Conservation (phyloP, 176 grass and related monocot species). For the Paspalum vaginatum region DNA sequence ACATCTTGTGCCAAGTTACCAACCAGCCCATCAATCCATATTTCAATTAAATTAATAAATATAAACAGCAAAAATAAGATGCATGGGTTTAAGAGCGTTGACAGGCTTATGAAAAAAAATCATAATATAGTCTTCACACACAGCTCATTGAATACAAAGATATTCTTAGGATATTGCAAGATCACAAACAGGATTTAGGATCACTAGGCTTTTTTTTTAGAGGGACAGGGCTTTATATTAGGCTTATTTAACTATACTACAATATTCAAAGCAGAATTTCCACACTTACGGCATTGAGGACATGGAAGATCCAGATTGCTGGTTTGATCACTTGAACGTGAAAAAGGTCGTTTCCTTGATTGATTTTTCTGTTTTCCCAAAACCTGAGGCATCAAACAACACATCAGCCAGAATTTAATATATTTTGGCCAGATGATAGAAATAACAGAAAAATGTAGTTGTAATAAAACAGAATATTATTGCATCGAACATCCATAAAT, state of each 20-base stretch:
- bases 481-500: not conserved
- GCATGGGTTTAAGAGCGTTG: not conserved
- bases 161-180: not conserved
- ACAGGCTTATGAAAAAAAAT: not conserved
- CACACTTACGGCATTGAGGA: slow-evolving; percentile 73
- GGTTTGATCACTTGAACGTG: slow-evolving; percentile 46
- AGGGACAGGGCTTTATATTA: too few species aligned
- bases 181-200: slow-evolving; percentile 11
- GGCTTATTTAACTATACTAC: not conserved
- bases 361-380: slow-evolving; percentile 57
- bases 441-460: slow-evolving; percentile 7
- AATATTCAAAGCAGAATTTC: not conserved
- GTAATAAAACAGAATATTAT: not conserved
- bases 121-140: not conserved
- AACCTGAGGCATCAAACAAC: slow-evolving; percentile 48
- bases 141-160: not conserved
- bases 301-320: slow-evolving; percentile 60
- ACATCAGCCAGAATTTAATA: slow-evolving; percentile 1
- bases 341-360: slow-evolving; percentile 67
- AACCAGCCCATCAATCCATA: not conserved
- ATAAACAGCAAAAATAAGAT: not conserved
- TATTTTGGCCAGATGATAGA: slow-evolving; percentile 16
- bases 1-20: not conserved
- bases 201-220: not conserved
- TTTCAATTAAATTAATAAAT: slow-evolving; percentile 5